phyloP scores from a whole-genome alignment of 805 yeast species.

The Metschnikowia picachoensis region DNA sequence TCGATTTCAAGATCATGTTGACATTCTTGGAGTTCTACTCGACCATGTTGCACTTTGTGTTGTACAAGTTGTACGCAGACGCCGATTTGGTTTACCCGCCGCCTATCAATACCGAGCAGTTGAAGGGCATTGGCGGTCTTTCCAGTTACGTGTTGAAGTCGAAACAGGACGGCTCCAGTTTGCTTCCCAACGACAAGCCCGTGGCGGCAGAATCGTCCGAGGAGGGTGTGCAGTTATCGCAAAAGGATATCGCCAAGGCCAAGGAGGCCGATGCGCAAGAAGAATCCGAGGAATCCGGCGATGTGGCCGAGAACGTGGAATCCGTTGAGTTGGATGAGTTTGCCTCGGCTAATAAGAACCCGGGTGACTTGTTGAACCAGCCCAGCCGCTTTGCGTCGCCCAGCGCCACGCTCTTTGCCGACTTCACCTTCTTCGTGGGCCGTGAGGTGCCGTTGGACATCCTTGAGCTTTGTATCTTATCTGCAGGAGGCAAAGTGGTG shows the following conservation, averaged over 20 bases:
- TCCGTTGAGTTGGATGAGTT: constrained; percentile 60
- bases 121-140: constrained; percentile 87
- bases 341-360: constrained; percentile 53
- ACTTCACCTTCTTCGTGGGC: constrained; percentile 80
- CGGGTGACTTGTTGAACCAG: constrained; percentile 71
- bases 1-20: constrained; percentile 94
- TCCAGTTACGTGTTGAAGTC: constrained; percentile 74
- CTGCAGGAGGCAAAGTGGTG: constrained; percentile 81
- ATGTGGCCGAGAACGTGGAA: constrained; percentile 13
- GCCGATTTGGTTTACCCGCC: constrained; percentile 90
- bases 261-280: constrained; percentile 46
- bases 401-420: constrained; percentile 62
- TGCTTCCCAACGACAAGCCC: constrained; percentile 31
- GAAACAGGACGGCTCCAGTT: constrained; percentile 30
- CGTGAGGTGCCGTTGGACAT: constrained; percentile 94
- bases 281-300: constrained; percentile 34
- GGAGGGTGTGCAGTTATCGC: constrained; percentile 35
- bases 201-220: constrained; percentile 19
- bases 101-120: constrained; percentile 62
- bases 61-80: constrained; percentile 82
- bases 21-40: constrained; percentile 95
- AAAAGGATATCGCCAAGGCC: constrained; percentile 45
- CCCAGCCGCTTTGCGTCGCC: constrained; percentile 53
- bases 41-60: constrained; percentile 81
- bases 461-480: constrained; percentile 78